Evolutionary conservation across 176 grass and related monocot genomes (phyloP).

Genomic region (Oryza longistaminata): DNA sequence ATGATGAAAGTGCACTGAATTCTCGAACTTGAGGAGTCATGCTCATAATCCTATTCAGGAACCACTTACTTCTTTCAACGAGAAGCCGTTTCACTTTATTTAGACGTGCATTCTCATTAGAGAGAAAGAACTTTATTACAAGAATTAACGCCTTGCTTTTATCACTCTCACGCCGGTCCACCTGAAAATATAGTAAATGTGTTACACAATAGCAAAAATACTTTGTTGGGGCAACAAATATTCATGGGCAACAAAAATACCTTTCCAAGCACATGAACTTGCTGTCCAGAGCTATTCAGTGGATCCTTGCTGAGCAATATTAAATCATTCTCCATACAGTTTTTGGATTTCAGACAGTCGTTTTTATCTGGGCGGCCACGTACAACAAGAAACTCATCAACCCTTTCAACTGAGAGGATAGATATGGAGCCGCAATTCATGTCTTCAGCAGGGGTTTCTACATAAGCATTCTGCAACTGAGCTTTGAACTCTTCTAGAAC

Average conservation of each 20-base stretch:
- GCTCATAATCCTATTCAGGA: constrained; percentile 82
- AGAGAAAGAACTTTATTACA: constrained; percentile 74
- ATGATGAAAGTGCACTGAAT: constrained; percentile 86
- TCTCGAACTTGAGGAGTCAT: constrained; percentile 88
- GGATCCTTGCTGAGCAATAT: constrained; percentile 83
- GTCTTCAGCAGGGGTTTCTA: constrained; percentile 71
- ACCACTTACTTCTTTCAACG: constrained; percentile 91
- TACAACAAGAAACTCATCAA: constrained; percentile 91
- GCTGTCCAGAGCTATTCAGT: constrained; percentile 59
- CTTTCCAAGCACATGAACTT: constrained; percentile 87
- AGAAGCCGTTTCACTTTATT: constrained; percentile 84
- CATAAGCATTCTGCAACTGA: constrained; percentile 73
- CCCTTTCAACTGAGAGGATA: constrained; percentile 86
- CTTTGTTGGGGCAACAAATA: constrained; percentile 26
- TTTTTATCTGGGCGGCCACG: constrained; percentile 74
- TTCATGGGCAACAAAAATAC: constrained; percentile 49
- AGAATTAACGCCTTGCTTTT: constrained; percentile 69
- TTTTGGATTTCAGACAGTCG: constrained; percentile 56
- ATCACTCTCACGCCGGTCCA: constrained; percentile 78
- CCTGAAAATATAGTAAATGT: constrained; percentile 56
- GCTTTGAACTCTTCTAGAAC: constrained; percentile 97
- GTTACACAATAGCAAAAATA: constrained; percentile 17
- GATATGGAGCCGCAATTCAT: constrained; percentile 72
- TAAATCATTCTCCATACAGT: constrained; percentile 83
- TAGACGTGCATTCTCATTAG: constrained; percentile 64